These are phyloP conservation scores for Vanrija humicola DNA, from an alignment of 1,284 basidiomycete species.

Conservation along the genomic window DNA sequence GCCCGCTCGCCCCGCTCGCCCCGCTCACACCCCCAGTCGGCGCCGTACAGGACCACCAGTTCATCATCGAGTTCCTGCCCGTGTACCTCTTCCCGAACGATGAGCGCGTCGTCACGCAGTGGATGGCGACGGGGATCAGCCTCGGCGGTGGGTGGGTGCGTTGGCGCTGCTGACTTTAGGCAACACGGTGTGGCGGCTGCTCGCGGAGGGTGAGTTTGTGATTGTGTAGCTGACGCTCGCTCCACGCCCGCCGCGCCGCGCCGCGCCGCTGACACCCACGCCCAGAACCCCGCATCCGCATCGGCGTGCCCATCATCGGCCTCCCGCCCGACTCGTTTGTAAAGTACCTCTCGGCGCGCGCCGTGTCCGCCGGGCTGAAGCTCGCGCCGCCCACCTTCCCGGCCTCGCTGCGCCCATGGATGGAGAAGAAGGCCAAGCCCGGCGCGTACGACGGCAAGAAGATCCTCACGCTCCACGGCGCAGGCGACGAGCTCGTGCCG, in stretches of 20 bases:
- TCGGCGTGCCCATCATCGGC: slow-evolving; percentile 70
- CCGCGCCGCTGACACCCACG: neutral
- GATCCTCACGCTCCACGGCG: slow-evolving; percentile 62
- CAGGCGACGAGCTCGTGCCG: slow-evolving; percentile 45
- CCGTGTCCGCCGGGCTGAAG: slow-evolving; percentile 50
- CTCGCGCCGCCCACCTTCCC: slow-evolving; percentile 61
- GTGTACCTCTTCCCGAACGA: slow-evolving; percentile 69
- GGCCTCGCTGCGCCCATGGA: slow-evolving; percentile 53
- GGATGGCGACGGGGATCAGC: slow-evolving; percentile 57
- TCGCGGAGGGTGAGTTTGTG: slow-evolving; percentile 43
- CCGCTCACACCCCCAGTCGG: slow-evolving; percentile 51
- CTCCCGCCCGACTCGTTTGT: slow-evolving; percentile 69
- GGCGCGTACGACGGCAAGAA: slow-evolving; percentile 63
- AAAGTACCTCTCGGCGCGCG: slow-evolving; percentile 57
- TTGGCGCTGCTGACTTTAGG: slow-evolving; percentile 1
- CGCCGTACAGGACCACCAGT: slow-evolving; percentile 69
- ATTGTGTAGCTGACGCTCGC: neutral
- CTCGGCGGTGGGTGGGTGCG: slow-evolving; percentile 44
- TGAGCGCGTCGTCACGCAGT: slow-evolving; percentile 63
- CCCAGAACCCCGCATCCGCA: slow-evolving; percentile 62
- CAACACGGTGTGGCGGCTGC: slow-evolving; percentile 48
- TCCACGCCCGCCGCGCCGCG: neutral
- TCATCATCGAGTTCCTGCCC: slow-evolving; percentile 75
- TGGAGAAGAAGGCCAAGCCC: slow-evolving; percentile 53
- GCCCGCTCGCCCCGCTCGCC: neutral